Evolutionary conservation across 371 early-diverging fungal genomes (phyloP).

Genomic region (Syncephalis fuscata): DNA sequence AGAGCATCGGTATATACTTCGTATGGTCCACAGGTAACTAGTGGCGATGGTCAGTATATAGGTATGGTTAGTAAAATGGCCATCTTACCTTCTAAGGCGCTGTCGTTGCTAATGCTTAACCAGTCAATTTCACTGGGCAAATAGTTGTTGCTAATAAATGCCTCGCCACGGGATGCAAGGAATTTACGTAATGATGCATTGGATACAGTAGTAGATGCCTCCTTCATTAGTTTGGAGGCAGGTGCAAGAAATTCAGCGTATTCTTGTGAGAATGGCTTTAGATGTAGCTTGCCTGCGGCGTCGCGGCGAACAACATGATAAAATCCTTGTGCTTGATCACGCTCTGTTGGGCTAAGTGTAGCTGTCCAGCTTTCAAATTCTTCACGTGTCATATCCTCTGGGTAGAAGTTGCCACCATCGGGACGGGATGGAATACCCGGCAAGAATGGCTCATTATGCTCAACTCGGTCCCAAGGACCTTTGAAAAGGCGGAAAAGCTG

Average conservation of each 20-base stretch:
- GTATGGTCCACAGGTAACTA: slow-evolving; percentile 63
- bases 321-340: slow-evolving; percentile 41
- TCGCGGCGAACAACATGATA: slow-evolving; percentile 40
- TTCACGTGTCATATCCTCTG: slow-evolving; percentile 51
- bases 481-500: slow-evolving; percentile 45
- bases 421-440: slow-evolving; percentile 39
- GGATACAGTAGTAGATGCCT: slow-evolving; percentile 41
- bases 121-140: slow-evolving; percentile 52
- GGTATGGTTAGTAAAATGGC: neutral
- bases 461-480: slow-evolving; percentile 54
- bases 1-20: slow-evolving; percentile 65
- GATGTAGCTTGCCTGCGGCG: slow-evolving; percentile 15
- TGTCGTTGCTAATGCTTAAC: slow-evolving; percentile 41
- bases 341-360: slow-evolving; percentile 24
- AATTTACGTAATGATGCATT: slow-evolving; percentile 34
- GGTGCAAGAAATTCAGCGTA: slow-evolving; percentile 44
- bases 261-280: slow-evolving; percentile 35
- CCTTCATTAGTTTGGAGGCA: slow-evolving; percentile 29
- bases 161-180: slow-evolving; percentile 33
- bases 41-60: slow-evolving; percentile 12
- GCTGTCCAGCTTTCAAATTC: slow-evolving; percentile 45
- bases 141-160: slow-evolving; percentile 48
- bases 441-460: slow-evolving; percentile 37
- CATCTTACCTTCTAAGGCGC: slow-evolving; percentile 15
- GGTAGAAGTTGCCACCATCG: slow-evolving; percentile 52